phyloP scores from a whole-genome alignment of 2,329 filamentous ascomycete species.

The Aspergillus sp. region DNA sequence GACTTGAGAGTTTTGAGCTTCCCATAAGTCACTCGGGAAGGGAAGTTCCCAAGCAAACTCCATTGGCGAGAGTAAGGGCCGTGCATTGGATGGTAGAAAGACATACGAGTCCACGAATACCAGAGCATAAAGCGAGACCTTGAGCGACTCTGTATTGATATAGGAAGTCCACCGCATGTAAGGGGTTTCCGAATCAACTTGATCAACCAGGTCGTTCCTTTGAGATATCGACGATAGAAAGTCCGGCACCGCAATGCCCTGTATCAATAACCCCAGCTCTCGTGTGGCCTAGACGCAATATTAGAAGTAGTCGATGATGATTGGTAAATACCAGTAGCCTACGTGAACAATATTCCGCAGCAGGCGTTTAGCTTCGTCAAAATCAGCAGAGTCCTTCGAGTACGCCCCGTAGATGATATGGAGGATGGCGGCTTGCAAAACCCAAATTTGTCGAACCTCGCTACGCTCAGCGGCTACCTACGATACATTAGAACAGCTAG shows the following conservation, averaged over 20 bases:
- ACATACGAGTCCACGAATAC: constrained; percentile 2
- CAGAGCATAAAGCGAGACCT: not conserved
- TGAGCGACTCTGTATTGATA: not conserved
- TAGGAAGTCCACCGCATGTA: not conserved
- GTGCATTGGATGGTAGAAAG: constrained; percentile 30
- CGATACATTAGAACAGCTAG: not conserved
- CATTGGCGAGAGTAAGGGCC: constrained; percentile 30
- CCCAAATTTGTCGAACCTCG: not conserved
- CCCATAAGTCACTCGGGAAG: constrained; percentile 29
- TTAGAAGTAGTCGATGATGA: too few species aligned
- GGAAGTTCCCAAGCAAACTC: constrained; percentile 39
- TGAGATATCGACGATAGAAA: not conserved
- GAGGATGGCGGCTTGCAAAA: not conserved
- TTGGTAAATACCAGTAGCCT: too few species aligned
- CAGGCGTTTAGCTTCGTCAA: not conserved
- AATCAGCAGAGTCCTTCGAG: not conserved
- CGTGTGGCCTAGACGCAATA: not conserved
- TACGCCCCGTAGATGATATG: not conserved
- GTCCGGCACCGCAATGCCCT: not conserved
- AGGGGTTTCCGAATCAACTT: constrained; percentile 8
- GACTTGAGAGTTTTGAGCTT: constrained; percentile 25
- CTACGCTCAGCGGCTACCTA: not conserved
- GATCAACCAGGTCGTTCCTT: constrained; percentile 20
- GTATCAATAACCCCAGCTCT: not conserved
- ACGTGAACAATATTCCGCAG: not conserved